Percentiles rank a stretch among this genome's conserved stretches.
Conservation (phyloP, 257 asterid species). For the Solanum clarkiae region DNA sequence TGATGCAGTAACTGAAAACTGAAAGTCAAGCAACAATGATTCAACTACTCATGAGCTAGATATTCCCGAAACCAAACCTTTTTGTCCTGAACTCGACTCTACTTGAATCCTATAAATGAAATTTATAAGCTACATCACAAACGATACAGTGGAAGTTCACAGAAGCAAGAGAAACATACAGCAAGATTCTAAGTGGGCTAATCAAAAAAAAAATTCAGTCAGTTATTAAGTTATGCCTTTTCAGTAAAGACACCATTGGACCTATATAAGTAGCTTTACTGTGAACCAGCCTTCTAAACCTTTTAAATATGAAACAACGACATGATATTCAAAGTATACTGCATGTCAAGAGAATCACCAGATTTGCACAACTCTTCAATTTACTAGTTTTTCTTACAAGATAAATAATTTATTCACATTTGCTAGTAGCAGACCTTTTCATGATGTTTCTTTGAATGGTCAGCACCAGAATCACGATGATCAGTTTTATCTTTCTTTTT, state of each 20-base stretch:
- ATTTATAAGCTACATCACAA: not conserved
- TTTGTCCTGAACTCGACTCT: not conserved
- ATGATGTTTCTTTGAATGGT: conserved; percentile 54
- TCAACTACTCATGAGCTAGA: not conserved
- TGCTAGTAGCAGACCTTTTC: conserved; percentile 50
- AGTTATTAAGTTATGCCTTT: not conserved
- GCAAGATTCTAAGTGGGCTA: not conserved
- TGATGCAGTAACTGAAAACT: not conserved
- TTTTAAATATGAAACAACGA: not conserved
- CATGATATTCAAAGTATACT: not conserved
- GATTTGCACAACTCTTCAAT: not conserved
- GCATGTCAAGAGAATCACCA: not conserved
- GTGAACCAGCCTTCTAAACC: not conserved
- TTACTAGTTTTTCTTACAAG: not conserved
- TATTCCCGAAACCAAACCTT: not conserved
- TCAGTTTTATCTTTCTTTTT: conserved; percentile 72
- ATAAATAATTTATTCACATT: not conserved
- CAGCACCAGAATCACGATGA: conserved; percentile 81
- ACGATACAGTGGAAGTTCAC: not conserved
- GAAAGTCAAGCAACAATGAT: not conserved
- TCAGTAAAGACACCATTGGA: not conserved
- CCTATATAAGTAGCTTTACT: not conserved
- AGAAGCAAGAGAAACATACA: not conserved
- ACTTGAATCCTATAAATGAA: not conserved
- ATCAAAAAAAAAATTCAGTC: not conserved